Evolutionary conservation across 164 flowering plant species (phyloP).

Genomic region (Tetrastigma voinierianum): DNA sequence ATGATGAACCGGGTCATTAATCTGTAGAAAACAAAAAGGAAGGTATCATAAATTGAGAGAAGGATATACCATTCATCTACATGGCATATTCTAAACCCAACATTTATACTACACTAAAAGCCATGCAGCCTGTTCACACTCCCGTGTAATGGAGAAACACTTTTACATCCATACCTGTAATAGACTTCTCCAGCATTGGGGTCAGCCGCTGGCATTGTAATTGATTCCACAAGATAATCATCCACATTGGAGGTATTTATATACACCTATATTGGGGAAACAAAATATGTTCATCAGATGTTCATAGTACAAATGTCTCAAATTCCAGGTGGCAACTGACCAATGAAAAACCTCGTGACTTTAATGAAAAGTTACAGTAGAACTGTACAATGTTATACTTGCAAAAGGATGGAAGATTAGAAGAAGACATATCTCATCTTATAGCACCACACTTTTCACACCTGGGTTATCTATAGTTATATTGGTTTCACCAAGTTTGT

Average conservation of each 20-base stretch:
- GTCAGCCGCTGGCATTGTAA: slow-evolving; percentile 76
- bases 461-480: too few species aligned
- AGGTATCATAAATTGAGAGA: background rate
- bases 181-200: slow-evolving; percentile 98
- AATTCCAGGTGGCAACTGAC: background rate
- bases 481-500: too few species aligned
- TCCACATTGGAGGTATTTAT: slow-evolving; percentile 82
- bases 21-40: slow-evolving; percentile 36
- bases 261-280: slow-evolving; percentile 59
- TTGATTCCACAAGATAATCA: slow-evolving; percentile 91
- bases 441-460: too few species aligned
- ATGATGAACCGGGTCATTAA: slow-evolving; percentile 84
- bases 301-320: background rate
- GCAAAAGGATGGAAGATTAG: too few species aligned
- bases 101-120: too few species aligned
- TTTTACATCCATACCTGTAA: slow-evolving; percentile 56
- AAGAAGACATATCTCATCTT: too few species aligned
- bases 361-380: too few species aligned
- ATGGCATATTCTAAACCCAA: background rate
- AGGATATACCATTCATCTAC: background rate
- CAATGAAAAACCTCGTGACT: too few species aligned
- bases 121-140: background rate
- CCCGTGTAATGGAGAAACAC: background rate
- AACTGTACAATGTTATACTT: too few species aligned
- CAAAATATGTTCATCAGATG: background rate